Base-by-base conservation (phyloP, 2,329 filamentous ascomycete genomes). In the Exophiala sideris region DNA sequence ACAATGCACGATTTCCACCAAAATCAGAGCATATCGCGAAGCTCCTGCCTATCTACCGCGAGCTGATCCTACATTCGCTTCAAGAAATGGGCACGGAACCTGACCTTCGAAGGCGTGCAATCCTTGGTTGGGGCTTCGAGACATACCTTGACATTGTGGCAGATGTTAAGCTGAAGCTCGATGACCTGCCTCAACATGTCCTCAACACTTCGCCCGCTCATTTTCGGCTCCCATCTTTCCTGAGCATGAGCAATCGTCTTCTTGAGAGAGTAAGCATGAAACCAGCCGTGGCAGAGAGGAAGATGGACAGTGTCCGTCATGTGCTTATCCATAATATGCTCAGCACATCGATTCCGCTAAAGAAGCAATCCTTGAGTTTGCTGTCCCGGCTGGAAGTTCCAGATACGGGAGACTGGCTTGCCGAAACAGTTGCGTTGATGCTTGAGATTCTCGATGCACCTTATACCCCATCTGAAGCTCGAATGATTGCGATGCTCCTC, bases 401-500 rank as follows among this genome's bases (percentile, higher is more conserved):
- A 24, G 75, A 79, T 56, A 71, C 78, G 42, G 68, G 62, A 71
- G 65, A 65, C 4, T 67, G 70, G 20, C 60, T 77, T 18, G 62
- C 77, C 4, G 73, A 82, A 29, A 73, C 77, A 5, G 70, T 88
- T 20, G 73, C 75, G 5, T 78, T 84, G 5, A 92, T 95, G 72
- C 78, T 91, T 12, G 81, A 89, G 58, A 84, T 91, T 12, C 91
- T 97, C 68, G 81, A 90, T 58, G 89, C 86, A 5, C 85, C 89
- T 0, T 72, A 95, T n/a, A 83, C 82, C 44, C 76, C 96, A 3
- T 83, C 91, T 52, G 89, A 87, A 46, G 82, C 84, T 47, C 83
- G 94, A 52, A 83, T 83, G 14, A 82, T 96, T 33, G 86, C 89
- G 2, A 95, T 96, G 81, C 85, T 92, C 58, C 80, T 96, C 50